phyloP scores from a whole-genome alignment of 805 yeast species.

The Candida pseudofarinosa region DNA sequence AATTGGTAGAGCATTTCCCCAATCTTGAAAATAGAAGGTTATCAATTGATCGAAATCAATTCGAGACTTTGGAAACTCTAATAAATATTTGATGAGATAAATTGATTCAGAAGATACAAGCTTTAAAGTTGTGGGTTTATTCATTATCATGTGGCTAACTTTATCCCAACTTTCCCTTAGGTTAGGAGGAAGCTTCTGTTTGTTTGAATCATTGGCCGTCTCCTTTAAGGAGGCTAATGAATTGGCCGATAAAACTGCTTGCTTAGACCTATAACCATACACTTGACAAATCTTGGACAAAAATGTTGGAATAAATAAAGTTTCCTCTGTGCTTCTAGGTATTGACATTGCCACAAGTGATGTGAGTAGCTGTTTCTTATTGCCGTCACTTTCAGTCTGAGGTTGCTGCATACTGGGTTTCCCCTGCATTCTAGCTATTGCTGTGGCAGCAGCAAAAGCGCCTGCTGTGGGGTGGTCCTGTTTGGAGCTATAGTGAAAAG shows the following conservation, averaged over 20 bases:
- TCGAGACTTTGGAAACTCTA: constrained; percentile 45
- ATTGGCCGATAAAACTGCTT: constrained; percentile 67
- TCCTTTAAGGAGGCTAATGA: constrained; percentile 68
- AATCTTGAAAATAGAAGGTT: constrained; percentile 66
- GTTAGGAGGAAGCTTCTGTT: constrained; percentile 1
- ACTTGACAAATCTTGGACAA: constrained; percentile 65
- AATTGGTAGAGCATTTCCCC: constrained; percentile 71
- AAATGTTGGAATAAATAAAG: constrained; percentile 67
- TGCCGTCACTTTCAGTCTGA: constrained; percentile 21
- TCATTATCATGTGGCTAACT: constrained; percentile 23
- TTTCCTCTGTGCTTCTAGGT: constrained; percentile 77
- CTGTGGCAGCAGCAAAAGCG: constrained; percentile 60
- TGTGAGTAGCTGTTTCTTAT: constrained; percentile 35
- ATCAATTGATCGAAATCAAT: constrained; percentile 64
- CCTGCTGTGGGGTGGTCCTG: constrained; percentile 75
- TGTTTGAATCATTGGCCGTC: constrained; percentile 13
- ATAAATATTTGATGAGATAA: constrained; percentile 34
- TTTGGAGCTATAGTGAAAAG: constrained; percentile 7
- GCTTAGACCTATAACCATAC: constrained; percentile 68
- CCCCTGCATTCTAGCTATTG: constrained; percentile 53
- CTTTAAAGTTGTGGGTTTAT: constrained; percentile 19
- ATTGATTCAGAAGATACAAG: constrained; percentile 39
- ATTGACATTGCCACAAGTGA: constrained; percentile 61
- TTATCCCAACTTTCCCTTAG: constrained; percentile 5
- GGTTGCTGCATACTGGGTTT: constrained; percentile 14